Conservation (phyloP, 768 basidiomycete species). For the Trametes elegans region DNA sequence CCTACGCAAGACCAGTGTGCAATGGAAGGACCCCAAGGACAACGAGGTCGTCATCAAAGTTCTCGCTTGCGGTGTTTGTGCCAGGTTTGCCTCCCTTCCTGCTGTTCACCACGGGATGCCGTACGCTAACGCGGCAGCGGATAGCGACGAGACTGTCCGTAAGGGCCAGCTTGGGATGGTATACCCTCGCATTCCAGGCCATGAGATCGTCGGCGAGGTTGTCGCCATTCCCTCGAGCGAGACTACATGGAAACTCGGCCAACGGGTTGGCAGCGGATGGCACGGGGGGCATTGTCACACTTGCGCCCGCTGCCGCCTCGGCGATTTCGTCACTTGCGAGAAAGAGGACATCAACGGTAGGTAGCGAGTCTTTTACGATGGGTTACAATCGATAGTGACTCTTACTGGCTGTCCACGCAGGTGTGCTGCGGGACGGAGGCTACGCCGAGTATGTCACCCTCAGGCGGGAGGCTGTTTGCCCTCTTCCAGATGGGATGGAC, state of each 20-base stretch:
- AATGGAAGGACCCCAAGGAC: conserved; percentile 23
- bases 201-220: conserved; percentile 30
- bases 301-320: conserved; percentile 26
- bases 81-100: conserved; percentile 10
- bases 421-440: conserved; percentile 28
- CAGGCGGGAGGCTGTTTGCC: conserved; percentile 24
- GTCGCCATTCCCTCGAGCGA: conserved; percentile 23
- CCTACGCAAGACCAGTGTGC: conserved; percentile 16
- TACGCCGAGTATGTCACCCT: conserved; percentile 29
- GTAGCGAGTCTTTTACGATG: background rate
- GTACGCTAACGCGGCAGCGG: too few species aligned
- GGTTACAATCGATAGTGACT: background rate
- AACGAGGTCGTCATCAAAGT: conserved; percentile 28
- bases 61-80: conserved; percentile 28
- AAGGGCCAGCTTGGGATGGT: background rate
- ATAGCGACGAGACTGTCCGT: conserved; percentile 2
- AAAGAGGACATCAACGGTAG: conserved; percentile 24
- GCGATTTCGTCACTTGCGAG: conserved; percentile 27
- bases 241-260: conserved; percentile 25
- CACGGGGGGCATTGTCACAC: conserved; percentile 27
- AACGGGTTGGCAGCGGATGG: conserved; percentile 33
- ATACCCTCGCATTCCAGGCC: conserved; percentile 26
- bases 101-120: too few species aligned
- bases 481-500: conserved; percentile 25
- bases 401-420: conserved; percentile 8